Base-by-base conservation (phyloP, 345 rosid species). In the Isatis tinctoria region DNA sequence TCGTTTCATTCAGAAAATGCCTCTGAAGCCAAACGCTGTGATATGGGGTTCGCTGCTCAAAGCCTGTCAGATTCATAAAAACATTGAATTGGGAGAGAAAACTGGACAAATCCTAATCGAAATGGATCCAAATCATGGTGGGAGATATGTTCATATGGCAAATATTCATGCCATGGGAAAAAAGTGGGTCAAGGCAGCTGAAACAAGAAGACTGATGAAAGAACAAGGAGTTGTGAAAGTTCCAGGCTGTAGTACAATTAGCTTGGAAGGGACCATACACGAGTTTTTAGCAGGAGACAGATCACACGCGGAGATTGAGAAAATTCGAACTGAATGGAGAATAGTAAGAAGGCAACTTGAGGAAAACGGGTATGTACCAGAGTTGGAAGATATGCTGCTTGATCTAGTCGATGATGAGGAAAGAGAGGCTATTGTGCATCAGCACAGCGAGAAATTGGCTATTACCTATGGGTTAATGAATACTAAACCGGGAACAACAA, bases 391-490 rank as follows among this genome's bases (percentile, higher is more conserved):
- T 33, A 71, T 75, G 40, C 81, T 79, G 65, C 81, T 76, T 28
- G 82, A 85, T 75, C 79, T 85, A 3, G 82, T 69, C 10, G 84
- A 82, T n/a, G 80, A 82, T 4, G 73, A 81, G 35, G 87, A 81
- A 73, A 86, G 83, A 82, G 84, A 80, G 80, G 83, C 64, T 36
- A 86, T 83, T 3, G 75, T 83, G 47, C 77, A 81, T 75, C 84
- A 80, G 83, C 93, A 87, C 72, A 85, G 93, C 33, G 89, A 89
- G 85, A 89, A 84, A 78, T 72, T 89, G 59, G 90, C 90, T 44
- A 68, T 85, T 51, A 66, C 87, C 40, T 89, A 83, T n/a, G 90
- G 94, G 41, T 65, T 88, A 18, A 82, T 88, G 22, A 76, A 78
- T 67, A 84, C 88, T 56, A 79, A 82, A 78, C 79, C 80, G 6